phyloP scores from a whole-genome alignment of 345 rosid species.

The Hibiscus tridactylites region DNA sequence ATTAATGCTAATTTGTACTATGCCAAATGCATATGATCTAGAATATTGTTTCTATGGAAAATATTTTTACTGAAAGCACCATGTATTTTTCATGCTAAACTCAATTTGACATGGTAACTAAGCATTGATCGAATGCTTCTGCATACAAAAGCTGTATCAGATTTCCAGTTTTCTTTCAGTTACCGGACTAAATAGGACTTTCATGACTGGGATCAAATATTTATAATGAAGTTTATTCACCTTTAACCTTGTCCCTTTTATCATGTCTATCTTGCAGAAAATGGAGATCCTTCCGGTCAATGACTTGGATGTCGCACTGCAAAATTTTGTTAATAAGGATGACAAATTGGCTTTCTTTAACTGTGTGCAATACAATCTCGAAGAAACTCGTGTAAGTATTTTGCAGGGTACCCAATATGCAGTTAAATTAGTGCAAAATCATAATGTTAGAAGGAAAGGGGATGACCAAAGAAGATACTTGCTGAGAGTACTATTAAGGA shows the following conservation, averaged over 20 bases:
- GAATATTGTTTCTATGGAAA: not conserved
- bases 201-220: not conserved
- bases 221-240: not conserved
- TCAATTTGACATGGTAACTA: not conserved
- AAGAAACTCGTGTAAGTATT: slow-evolving; percentile 85
- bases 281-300: slow-evolving; percentile 98
- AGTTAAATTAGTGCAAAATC: not conserved
- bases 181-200: not conserved
- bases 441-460: not conserved
- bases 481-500: not conserved
- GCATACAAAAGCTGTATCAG: not conserved
- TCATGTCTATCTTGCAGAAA: slow-evolving; percentile 49
- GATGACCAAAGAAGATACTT: not conserved
- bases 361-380: slow-evolving; percentile 78
- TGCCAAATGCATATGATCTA: not conserved
- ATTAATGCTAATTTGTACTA: not conserved
- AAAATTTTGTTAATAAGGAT: slow-evolving; percentile 93
- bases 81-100: not conserved
- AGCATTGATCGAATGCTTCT: slow-evolving; percentile 2
- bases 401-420: not conserved
- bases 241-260: not conserved
- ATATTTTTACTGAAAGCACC: not conserved
- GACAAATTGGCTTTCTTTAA: slow-evolving; percentile 87
- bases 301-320: slow-evolving; percentile 87
- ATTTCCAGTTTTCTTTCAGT: not conserved